Base-by-base conservation (phyloP, 768 basidiomycete genomes). In the Tulasnella sp. region DNA sequence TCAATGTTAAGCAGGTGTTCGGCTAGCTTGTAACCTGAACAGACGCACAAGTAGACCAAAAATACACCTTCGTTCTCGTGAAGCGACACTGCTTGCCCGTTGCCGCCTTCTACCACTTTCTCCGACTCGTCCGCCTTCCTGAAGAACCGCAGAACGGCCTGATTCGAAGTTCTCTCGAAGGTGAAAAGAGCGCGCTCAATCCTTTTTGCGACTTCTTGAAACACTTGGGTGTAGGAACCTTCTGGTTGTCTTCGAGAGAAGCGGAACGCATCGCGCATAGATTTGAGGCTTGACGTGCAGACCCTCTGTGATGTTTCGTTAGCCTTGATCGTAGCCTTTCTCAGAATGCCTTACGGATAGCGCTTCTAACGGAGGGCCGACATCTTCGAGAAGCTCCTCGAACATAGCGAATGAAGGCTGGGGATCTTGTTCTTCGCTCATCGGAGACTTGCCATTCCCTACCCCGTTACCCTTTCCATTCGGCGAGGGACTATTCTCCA, bases 21-120 rank as follows among this genome's bases (percentile, higher is more conserved):
- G 72, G 18, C 24, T 12, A 36, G 10, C 24, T 12, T 1, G 38
- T 46, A 4, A n/a, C 0, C 38, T 40, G 12, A 34, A 21, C 21
- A 71, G n/a, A 88, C 95, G 84, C 81, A 97, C 96, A 96, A 97
- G 83, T 97, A 97, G 0, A 96, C 92, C 36, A 97, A 85, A 84
- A 97, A 97, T 1, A 98, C 88, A 79, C 91, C 91, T 82, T 98
- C 96, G 81, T 92, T 91, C 8, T 58, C 76, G 9, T 77, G 46
- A 19, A 34, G 74, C 27, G 18, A 48, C 36, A 40, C 7, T 36
- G 40, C 31, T 34, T 44, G 24, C 52, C 44, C 74, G n/a, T 42
- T 16, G 42, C 24, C 58, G 0, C 58, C 76, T 14, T 62, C 52
- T 16, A 38, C 27, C 46, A 58, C 52, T 46, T 77, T 52, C 1